These are phyloP conservation scores for Noccaea caerulescens DNA, from an alignment of 345 rosid species.

Conservation along the genomic window DNA sequence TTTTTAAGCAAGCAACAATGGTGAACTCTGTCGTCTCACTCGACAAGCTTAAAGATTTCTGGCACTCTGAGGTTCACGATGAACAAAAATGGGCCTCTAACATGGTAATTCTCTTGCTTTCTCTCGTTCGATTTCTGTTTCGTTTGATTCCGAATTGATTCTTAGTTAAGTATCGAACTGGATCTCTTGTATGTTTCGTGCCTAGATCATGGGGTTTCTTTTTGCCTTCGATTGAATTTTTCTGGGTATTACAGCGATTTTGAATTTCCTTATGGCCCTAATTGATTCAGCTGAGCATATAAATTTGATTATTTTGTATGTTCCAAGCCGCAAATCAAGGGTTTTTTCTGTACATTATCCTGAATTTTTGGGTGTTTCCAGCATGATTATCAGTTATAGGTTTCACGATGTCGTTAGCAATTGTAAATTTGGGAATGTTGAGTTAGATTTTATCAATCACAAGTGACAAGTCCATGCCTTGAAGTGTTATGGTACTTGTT, in stretches of 20 bases:
- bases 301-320: too few species aligned
- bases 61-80: conserved; percentile 68
- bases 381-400: not conserved
- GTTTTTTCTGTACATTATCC: too few species aligned
- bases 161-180: not conserved
- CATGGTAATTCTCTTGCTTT: conserved; percentile 45
- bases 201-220: not conserved
- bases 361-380: not conserved
- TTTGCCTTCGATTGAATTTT: not conserved
- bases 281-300: not conserved
- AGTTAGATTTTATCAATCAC: conserved; percentile 19
- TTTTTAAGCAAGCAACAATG: conserved; percentile 47
- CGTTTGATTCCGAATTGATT: conserved; percentile 1
- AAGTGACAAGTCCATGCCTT: too few species aligned
- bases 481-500: not conserved
- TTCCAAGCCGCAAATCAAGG: too few species aligned
- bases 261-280: not conserved
- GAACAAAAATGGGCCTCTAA: conserved; percentile 79
- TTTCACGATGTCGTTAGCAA: not conserved
- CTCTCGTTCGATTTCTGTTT: not conserved
- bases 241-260: not conserved
- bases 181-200: not conserved
- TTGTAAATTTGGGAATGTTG: not conserved
- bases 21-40: conserved; percentile 52
- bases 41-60: conserved; percentile 60